These are phyloP conservation scores for Malus hybrid DNA, from an alignment of 331 rosid genomes.

Conservation along the genomic window DNA sequence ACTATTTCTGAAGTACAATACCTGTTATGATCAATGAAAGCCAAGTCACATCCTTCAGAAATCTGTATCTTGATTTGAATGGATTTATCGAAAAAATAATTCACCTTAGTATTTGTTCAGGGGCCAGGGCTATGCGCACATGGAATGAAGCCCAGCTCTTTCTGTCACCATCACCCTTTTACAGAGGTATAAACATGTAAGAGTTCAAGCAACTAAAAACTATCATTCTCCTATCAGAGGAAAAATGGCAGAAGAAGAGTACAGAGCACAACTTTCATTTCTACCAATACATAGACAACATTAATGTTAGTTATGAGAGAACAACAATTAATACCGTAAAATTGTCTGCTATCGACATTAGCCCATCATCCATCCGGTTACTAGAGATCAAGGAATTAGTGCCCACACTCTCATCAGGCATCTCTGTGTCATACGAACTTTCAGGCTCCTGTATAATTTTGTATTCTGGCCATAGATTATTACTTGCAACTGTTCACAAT, in stretches of 20 bases:
- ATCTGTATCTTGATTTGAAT: no score
- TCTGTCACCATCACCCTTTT: conserved; percentile 60
- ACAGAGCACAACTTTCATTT: background rate
- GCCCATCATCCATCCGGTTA: conserved; percentile 34
- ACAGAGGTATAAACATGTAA: background rate
- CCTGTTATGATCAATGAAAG: background rate
- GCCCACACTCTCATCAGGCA: conserved; percentile 19
- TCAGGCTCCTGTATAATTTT: conserved; percentile 58
- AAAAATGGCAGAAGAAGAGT: background rate
- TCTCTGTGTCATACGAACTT: conserved; percentile 33
- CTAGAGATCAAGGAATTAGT: conserved; percentile 37
- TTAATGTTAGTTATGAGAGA: background rate
- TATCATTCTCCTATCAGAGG: background rate
- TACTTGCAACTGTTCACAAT: conserved; percentile 45
- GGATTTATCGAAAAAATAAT: background rate
- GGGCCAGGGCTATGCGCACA: conserved; percentile 44
- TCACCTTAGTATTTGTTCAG: conserved; percentile 81
- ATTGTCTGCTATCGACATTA: conserved; percentile 32
- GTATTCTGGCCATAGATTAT: conserved; percentile 62
- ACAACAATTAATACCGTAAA: conserved; percentile 40
- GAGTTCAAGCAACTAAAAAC: background rate
- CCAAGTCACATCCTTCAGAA: background rate
- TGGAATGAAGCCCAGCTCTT: conserved; percentile 68
- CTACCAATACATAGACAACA: background rate
- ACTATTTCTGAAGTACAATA: background rate